Evolutionary conservation across 1,284 basidiomycete genomes (phyloP).

Genomic region (Trametes pubescens): DNA sequence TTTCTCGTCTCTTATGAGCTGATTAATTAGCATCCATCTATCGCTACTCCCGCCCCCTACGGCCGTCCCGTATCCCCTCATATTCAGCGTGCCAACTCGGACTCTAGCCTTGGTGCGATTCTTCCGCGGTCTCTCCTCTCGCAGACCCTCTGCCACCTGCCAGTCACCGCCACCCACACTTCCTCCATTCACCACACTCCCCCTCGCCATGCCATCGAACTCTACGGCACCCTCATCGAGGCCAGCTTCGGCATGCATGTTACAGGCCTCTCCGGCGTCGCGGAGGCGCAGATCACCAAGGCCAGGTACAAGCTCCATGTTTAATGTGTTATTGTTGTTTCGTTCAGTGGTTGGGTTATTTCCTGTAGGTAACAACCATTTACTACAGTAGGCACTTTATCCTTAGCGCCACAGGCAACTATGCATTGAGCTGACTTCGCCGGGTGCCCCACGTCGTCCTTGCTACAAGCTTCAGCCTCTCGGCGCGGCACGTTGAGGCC

Average conservation of each 20-base stretch:
- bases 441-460: neutral
- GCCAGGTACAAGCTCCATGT: no score
- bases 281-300: neutral
- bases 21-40: neutral
- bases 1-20: neutral
- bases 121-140: no score
- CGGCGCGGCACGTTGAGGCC: slow-evolving; percentile 3
- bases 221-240: neutral
- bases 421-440: neutral
- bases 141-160: no score
- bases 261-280: neutral
- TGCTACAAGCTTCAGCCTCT: neutral
- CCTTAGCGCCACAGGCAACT: neutral
- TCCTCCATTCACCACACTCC: no score
- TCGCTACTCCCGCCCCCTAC: no score
- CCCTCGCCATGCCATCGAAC: no score
- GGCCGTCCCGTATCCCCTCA: no score
- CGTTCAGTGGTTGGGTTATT: neutral
- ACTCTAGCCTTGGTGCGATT: no score
- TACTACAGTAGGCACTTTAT: neutral
- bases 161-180: no score
- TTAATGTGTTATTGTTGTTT: neutral
- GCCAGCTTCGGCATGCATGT: neutral
- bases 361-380: neutral
- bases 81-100: no score